phyloP scores from a whole-genome alignment of 805 yeast species.

The Cyberlindnera euphorbiae region DNA sequence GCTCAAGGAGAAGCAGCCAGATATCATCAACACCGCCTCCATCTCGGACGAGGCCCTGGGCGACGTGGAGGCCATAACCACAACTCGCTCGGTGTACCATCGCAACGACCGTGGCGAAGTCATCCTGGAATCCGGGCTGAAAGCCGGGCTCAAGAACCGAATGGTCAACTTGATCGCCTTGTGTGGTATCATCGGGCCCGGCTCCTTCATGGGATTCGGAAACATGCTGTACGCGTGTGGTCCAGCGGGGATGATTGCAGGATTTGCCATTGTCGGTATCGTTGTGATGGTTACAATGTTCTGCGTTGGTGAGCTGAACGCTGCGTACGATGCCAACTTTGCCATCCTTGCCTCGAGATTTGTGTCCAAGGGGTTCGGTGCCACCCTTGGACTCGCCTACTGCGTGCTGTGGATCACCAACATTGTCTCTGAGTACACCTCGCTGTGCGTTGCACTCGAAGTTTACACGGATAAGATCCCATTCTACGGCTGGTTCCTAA shows the following conservation, averaged over 20 bases:
- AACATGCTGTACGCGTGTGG: constrained; percentile 45
- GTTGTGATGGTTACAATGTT: constrained; percentile 52
- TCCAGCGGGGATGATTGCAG: constrained; percentile 48
- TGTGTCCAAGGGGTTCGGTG: constrained; percentile 54
- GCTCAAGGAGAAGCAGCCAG: too few relatives aligned
- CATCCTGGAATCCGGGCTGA: constrained; percentile 32
- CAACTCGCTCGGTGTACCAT: constrained; percentile 12
- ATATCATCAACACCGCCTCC: too few relatives aligned
- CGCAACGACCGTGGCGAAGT: constrained; percentile 23
- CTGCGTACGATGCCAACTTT: constrained; percentile 49
- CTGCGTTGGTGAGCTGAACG: constrained; percentile 51
- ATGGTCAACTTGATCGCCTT: constrained; percentile 48
- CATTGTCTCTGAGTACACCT: constrained; percentile 50
- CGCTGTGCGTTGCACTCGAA: constrained; percentile 44
- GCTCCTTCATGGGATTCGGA: constrained; percentile 50
- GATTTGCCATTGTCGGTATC: constrained; percentile 49
- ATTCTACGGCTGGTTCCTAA: constrained; percentile 48
- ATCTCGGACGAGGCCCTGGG: neutral
- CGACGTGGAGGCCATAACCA: constrained; percentile 1
- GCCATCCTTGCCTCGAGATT: constrained; percentile 46
- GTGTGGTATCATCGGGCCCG: constrained; percentile 61
- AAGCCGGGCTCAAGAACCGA: constrained; percentile 44
- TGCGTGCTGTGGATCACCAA: constrained; percentile 54
- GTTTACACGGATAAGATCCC: constrained; percentile 50
- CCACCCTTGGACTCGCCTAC: constrained; percentile 49